Base-by-base conservation (phyloP, 805 yeast genomes). In the Clavispora santaluciae region DNA sequence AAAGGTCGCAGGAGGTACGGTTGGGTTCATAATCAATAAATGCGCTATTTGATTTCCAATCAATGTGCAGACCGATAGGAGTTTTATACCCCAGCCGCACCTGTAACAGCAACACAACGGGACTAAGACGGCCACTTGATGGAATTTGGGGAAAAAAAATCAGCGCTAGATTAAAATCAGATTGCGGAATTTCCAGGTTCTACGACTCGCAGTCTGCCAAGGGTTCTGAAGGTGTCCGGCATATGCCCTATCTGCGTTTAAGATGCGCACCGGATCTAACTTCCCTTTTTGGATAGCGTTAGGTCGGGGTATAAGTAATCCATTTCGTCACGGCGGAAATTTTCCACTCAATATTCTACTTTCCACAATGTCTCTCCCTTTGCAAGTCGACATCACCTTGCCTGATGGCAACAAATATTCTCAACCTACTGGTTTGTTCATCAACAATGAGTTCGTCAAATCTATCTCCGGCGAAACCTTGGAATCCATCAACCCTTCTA, bases 391-490 rank as follows among this genome's bases (percentile, higher is more conserved):
- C 36, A 61, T 70, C 38, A 63, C 71, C 22, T 61, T 69, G 49
- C 81, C 83, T 16, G 71, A 68, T 30, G 83, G 83, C 38, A 51
- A 57, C 36, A 68, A 66, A 36, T 75, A 65, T 57, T 50, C 59
- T 20, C 83, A 78, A 51, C 86, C 85, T 28, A 44, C 78, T n/a
- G 87, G 86, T 6, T 63, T 80, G 45, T 81, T 77, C 58, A 77
- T 78, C 54, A 70, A 76, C 59, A 78, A 78, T 50, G 75, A 77
- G 55, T 51, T 51, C 28, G 44, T 51, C 41, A 44, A 49, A 40
- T 41, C 52, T 21, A 41, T 39, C 15, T 50, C 46, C n/a, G 53
- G 51, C 13, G 52, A 56, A 36, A 68, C 71, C 22, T 44, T 70
- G 33, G 73, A 70, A 12, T 68, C 73, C 18, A 55, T 66, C 42